phyloP scores from a whole-genome alignment of 2,329 filamentous ascomycete species.

The Pyricularia pennisetigena region DNA sequence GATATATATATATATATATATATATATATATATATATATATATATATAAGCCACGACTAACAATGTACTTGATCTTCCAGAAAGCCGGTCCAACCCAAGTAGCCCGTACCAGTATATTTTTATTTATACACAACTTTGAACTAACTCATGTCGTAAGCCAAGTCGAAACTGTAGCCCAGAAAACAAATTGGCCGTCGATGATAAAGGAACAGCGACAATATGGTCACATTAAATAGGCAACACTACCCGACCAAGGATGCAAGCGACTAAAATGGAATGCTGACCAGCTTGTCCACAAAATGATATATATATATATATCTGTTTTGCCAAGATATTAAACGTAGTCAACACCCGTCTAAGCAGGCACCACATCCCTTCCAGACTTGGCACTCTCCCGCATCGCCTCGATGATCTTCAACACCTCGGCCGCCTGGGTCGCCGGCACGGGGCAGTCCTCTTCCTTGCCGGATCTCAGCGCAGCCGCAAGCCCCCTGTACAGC shows the following conservation, averaged over 20 bases:
- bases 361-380: not conserved
- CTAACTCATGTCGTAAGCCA: no score
- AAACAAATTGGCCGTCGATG: no score
- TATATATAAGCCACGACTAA: no score
- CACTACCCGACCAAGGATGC: not conserved
- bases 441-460: conserved; percentile 43
- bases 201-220: not conserved
- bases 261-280: not conserved
- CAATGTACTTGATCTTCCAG: no score
- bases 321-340: not conserved
- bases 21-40: not conserved
- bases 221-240: not conserved
- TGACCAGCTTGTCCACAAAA: not conserved
- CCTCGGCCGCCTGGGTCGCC: conserved; percentile 40
- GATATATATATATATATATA: no score
- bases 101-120: no score
- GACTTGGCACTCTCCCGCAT: conserved; percentile 20
- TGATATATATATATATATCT: not conserved
- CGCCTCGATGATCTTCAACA: conserved; percentile 42
- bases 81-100: no score
- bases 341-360: not conserved
- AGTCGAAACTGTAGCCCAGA: no score
- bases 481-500: conserved; percentile 50
- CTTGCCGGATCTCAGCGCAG: conserved; percentile 34
- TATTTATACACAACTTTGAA: no score